Evolutionary conservation across 805 yeast species (phyloP).

Genomic region (Danielia reshetovae): DNA sequence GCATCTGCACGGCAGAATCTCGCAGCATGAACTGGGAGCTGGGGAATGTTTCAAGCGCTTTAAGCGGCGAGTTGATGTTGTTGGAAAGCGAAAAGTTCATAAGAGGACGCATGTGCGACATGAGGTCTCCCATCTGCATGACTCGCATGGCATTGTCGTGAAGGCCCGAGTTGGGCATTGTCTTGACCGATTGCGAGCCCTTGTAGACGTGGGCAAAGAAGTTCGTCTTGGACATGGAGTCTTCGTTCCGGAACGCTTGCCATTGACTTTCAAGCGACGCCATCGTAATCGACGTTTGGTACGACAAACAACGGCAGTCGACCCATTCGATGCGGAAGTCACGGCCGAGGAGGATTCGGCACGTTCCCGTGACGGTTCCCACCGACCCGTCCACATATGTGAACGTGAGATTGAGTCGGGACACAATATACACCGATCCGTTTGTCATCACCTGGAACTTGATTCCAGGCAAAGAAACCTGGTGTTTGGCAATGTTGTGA

Average conservation of each 20-base stretch:
- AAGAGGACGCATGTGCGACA: conserved; percentile 65
- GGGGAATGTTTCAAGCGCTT: conserved; percentile 47
- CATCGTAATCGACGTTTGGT: conserved; percentile 24
- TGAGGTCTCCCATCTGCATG: conserved; percentile 72
- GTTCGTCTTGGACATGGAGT: conserved; percentile 1
- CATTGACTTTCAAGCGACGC: conserved; percentile 25
- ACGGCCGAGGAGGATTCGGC: conserved; percentile 59
- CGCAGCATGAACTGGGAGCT: no score
- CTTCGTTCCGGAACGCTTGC: conserved; percentile 13
- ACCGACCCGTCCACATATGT: conserved; percentile 68
- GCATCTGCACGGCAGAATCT: conserved; percentile 17
- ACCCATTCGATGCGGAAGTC: conserved; percentile 67
- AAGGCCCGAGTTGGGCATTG: conserved; percentile 56
- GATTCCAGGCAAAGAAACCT: conserved; percentile 32
- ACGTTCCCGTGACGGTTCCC: conserved; percentile 56
- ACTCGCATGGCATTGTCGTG: conserved; percentile 64
- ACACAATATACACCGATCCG: conserved; percentile 34
- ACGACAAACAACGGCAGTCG: conserved; percentile 45
- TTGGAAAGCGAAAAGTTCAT: conserved; percentile 52
- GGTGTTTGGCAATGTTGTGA: conserved; percentile 32
- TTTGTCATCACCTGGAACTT: conserved; percentile 38
- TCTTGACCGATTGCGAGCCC: conserved; percentile 35
- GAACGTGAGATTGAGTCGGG: conserved; percentile 25
- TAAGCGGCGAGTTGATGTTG: conserved; percentile 50
- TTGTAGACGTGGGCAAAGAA: conserved; percentile 6